phyloP scores from a whole-genome alignment of 176 grass and related monocot species.

The Avena eriantha region DNA sequence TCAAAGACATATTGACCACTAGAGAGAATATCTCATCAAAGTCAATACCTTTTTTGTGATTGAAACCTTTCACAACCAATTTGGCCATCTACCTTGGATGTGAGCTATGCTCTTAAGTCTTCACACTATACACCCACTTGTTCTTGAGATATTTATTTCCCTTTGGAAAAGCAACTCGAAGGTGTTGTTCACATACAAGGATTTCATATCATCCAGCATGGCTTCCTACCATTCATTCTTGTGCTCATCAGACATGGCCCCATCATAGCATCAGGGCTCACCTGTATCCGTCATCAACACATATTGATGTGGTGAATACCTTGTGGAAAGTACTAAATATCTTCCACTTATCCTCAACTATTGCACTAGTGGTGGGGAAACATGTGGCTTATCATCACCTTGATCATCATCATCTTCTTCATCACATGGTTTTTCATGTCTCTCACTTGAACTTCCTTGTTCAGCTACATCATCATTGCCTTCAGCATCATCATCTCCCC shows the following conservation, averaged over 20 bases:
- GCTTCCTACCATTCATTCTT: constrained; percentile 15
- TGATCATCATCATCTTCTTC: too few relatives aligned
- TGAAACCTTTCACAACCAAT: not conserved
- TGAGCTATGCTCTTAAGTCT: not conserved
- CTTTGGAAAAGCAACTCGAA: constrained; percentile 23
- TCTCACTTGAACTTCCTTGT: too few relatives aligned
- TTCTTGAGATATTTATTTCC: not conserved
- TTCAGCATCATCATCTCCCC: too few relatives aligned
- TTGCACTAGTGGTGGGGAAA: too few relatives aligned
- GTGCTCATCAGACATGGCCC: constrained; percentile 13
- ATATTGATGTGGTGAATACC: not conserved
- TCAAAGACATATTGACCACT: too few relatives aligned
- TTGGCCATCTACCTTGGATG: constrained; percentile 13
- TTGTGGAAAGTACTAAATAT: not conserved
- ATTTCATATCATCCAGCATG: constrained; percentile 36
- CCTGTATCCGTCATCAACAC: not conserved
- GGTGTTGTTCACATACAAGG: not conserved
- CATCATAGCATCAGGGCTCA: constrained; percentile 22
- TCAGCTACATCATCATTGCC: too few relatives aligned
- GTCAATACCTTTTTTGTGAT: constrained; percentile 4
- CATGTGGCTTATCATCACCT: too few relatives aligned
- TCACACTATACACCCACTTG: too few relatives aligned
- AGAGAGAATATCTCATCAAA: constrained; percentile 43
- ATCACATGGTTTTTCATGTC: too few relatives aligned
- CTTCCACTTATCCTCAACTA: too few relatives aligned